Base-by-base conservation (phyloP, 768 basidiomycete genomes). In the Trichaptum fuscoviolaceum region DNA sequence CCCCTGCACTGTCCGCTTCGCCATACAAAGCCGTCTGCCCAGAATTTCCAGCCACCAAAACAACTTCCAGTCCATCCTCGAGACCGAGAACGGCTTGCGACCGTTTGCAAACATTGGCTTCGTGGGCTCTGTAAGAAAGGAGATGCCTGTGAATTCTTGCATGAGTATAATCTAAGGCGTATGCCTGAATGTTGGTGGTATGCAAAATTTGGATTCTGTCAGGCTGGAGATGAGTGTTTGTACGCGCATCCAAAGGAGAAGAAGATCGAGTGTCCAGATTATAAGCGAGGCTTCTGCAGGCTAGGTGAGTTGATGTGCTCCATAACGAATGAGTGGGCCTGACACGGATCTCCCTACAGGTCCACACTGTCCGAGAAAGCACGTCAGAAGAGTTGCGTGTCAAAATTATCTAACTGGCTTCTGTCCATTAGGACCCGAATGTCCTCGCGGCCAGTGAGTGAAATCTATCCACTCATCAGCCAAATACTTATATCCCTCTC, bases 151-250 rank as follows among this genome's bases (percentile, higher is more conserved):
- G 97, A 99, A 79, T 99, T 99, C 77, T 84, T 99, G 74, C 97
- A 99, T 78, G 97, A 99, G 80, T 99, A 98, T 81, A 97, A 99
- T 75, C 84, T 99, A 63, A 81, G 97, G 67, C 90, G 93, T 68
- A 99, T 99, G 96, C 97, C 97, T 7, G 94, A 98, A 75, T 99
- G 97, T 73, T 97, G 95, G 90, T 99, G 95, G 95, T 98, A 89
- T 76, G 93, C 93, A 63, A 97, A 96, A 77, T 96, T 95, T 73
- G 97, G 97, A 18, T 99, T 95, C 77, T 99, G 97, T 76, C 93
- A 93, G 26, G 90, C 95, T 23, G 96, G 97, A 66, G 95, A 96
- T 71, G 96, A 99, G 77, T 99, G 97, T 75, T 81, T 99, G 70
- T 99, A 99, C 75, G 93, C 93, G 18, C 94, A 96, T 74, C 95